Conservation (phyloP, 306 rosid genomes). For the Cicer judaicum region DNA sequence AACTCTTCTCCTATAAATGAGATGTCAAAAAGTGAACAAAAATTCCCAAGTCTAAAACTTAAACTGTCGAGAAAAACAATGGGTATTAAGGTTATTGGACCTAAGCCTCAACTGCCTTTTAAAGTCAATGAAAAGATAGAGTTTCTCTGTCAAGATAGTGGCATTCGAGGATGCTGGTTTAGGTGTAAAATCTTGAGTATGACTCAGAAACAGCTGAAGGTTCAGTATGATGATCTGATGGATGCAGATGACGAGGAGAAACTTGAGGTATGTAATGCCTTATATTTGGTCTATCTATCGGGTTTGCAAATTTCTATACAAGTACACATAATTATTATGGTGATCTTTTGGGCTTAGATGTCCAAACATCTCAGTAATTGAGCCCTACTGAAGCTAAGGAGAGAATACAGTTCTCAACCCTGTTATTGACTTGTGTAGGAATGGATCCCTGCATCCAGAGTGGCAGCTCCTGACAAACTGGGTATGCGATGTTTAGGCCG, state of each 20-base stretch:
- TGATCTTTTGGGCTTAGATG: conserved; percentile 27
- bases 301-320: not conserved
- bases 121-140: conserved; percentile 66
- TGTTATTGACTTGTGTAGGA: conserved; percentile 64
- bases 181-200: conserved; percentile 67
- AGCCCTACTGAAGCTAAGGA: conserved; percentile 29
- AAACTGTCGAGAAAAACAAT: conserved; percentile 57
- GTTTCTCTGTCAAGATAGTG: conserved; percentile 83
- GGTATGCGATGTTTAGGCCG: conserved; percentile 77
- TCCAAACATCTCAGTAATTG: conserved; percentile 15
- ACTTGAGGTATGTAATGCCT: conserved; percentile 62
- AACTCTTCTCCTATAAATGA: conserved; percentile 41
- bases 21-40: conserved; percentile 46
- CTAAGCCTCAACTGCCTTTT: conserved; percentile 51
- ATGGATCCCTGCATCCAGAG: conserved; percentile 69
- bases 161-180: conserved; percentile 92
- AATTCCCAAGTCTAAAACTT: conserved; percentile 66
- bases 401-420: conserved; percentile 32
- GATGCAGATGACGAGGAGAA: conserved; percentile 59
- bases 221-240: conserved; percentile 65
- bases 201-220: conserved; percentile 65
- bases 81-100: conserved; percentile 51
- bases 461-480: conserved; percentile 74
- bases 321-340: conserved; percentile 7
- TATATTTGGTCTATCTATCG: not conserved